Conservation (phyloP, 1,284 basidiomycete species). For the Tranzscheliella williamsii region DNA sequence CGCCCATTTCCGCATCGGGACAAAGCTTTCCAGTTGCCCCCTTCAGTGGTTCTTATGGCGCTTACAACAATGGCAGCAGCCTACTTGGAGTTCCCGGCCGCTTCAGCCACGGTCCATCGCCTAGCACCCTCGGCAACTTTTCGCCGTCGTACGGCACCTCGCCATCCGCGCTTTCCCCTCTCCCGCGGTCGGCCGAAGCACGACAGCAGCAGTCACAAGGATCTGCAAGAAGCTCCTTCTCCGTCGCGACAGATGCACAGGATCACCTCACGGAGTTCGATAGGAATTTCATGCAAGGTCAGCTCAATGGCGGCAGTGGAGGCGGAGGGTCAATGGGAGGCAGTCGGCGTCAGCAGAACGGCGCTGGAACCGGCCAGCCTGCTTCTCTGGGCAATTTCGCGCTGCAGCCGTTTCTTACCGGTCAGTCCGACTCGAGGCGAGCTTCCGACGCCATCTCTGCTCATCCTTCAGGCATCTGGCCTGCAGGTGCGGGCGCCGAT, state of each 20-base stretch:
- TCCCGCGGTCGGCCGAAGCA: too few relatives aligned
- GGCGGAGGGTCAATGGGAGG: too few relatives aligned
- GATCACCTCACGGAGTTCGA: neutral
- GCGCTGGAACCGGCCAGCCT: too few relatives aligned
- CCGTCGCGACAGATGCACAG: too few relatives aligned
- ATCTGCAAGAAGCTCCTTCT: too few relatives aligned
- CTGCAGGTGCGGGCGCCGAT: slow-evolving; percentile 2
- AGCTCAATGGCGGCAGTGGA: too few relatives aligned
- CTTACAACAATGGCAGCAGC: neutral
- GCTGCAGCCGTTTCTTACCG: neutral
- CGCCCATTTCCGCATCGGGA: too few relatives aligned
- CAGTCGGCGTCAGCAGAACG: too few relatives aligned
- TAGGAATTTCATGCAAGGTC: neutral
- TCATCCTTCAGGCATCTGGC: neutral
- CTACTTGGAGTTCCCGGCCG: neutral
- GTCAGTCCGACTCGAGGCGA: neutral
- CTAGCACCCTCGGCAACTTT: neutral
- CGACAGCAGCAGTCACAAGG: too few relatives aligned
- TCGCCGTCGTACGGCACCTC: neutral
- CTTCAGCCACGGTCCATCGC: too few relatives aligned
- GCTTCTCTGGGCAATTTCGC: neutral
- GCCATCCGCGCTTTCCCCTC: neutral
- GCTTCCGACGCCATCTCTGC: neutral
- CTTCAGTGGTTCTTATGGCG: neutral
- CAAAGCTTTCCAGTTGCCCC: too few relatives aligned